These are phyloP conservation scores for Epichloe brachyelytri DNA, from an alignment of 2,329 filamentous ascomycete species.

Conservation along the genomic window DNA sequence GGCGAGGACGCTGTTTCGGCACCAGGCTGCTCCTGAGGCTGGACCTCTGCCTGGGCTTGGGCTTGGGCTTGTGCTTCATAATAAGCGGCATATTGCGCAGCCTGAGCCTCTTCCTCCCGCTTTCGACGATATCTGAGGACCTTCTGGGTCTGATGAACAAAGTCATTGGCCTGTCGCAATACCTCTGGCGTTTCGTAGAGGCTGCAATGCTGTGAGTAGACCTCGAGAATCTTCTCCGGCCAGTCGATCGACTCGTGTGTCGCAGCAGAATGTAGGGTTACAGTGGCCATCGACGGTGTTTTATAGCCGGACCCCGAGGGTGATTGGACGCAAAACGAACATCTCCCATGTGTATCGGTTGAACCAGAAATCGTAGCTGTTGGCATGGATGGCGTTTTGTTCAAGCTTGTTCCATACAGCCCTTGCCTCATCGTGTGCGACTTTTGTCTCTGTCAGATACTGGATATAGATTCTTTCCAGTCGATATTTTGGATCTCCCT, in stretches of 20 bases:
- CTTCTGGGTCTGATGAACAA: conserved; percentile 56
- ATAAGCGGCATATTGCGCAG: conserved; percentile 34
- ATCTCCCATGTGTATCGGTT: conserved; percentile 90
- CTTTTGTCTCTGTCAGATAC: conserved; percentile 75
- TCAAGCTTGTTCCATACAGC: conserved; percentile 62
- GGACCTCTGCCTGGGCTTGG: conserved; percentile 3
- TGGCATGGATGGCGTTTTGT: conserved; percentile 48
- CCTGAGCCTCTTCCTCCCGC: conserved; percentile 49
- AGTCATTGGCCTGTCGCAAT: conserved; percentile 60
- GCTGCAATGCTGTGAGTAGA: conserved; percentile 71
- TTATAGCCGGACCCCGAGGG: conserved; percentile 33
- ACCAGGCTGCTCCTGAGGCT: conserved; percentile 11
- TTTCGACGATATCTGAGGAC: conserved; percentile 50
- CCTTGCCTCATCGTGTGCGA: conserved; percentile 63
- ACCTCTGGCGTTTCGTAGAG: conserved; percentile 74
- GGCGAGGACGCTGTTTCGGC: conserved; percentile 20
- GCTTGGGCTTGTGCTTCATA: conserved; percentile 17
- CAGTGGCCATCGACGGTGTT: conserved; percentile 61
- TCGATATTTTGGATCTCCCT: conserved; percentile 79
- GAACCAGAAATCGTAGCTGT: conserved; percentile 88
- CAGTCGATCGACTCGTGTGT: conserved; percentile 52
- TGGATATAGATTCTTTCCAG: conserved; percentile 88
- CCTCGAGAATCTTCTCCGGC: conserved; percentile 62
- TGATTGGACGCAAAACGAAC: conserved; percentile 37
- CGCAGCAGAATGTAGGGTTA: conserved; percentile 60